Base-by-base conservation (phyloP, 768 basidiomycete genomes). In the Tulasnella calospora region DNA sequence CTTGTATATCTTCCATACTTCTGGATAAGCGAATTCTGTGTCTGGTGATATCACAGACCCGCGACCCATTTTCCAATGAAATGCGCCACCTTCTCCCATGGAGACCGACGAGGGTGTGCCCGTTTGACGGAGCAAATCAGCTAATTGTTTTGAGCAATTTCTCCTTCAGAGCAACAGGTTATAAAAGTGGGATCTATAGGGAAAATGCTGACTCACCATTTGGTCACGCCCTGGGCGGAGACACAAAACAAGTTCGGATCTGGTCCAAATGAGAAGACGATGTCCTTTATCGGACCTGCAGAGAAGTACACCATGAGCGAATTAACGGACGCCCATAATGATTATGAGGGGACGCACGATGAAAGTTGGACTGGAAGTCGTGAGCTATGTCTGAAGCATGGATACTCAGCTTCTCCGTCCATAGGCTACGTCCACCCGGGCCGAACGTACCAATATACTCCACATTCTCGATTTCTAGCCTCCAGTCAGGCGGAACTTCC, bases 51-150 rank as follows among this genome's bases (percentile, higher is more conserved):
- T 55, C 44, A 44, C 33, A 33, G 61, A 67, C 1, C 33, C 61
- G 27, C 73, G 44, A 7, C 17, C n/a, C 33, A 44, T 55, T 35
- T 74, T 74, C 73, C 73, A 74, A 33, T 47, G 51, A 21, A 47
- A 74, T 9, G 73, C 73, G 21, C 73, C 73, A 30, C 73, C 73
- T 55, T 74, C 73, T n/a, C 73, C 73, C 40, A 74, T 74, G 5
- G 73, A 74, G 13, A 74, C 38, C 0, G 73, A 74, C 4, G 44
- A 74, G 10, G 51, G 33, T 21, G 73, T 41, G 33, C 44, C 73
- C 1, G 38, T 44, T 74, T 47, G 44, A 6, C 33, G 38, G 3
- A 74, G 38, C 38, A 35, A 35, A 13, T 35, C 44, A 44, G 40
- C 73, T 8, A 74, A 55, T 3, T 55, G 33, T 74, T 74, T 55